Base-by-base conservation (phyloP, 1,139 yeast species). In the Nadsonia commutata region DNA sequence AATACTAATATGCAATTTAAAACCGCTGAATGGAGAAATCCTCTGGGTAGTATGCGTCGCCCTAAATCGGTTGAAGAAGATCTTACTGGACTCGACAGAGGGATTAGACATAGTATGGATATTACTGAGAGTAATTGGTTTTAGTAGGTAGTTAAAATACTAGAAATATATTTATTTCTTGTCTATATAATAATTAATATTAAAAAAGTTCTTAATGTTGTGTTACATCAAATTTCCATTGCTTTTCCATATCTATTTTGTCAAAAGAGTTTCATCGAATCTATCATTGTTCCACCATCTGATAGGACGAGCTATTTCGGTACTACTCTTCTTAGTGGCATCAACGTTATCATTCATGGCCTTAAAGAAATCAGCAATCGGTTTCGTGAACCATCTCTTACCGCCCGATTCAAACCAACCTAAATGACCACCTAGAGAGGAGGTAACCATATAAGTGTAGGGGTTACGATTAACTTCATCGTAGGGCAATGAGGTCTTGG, bases 401-500 rank as follows among this genome's bases (percentile, higher is more conserved):
- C 62, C 62, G 20, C 81, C 78, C 0, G 82, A 80, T 53, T 71
- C 74, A 54, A 67, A 71, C 72, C 74, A 71, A 7, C 85, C 86
- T 38, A 93, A 63, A 63, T 90, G 98, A 8, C 97, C 98, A 45
- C 98, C 98, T 23, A 77, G 63, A 31, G 78, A 71, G 0, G 96
- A 83, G 42, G 78, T 73, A 17, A 80, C 65, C 53, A 83, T 59
- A 31, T 76, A 64, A 23, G 80, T 64, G 57, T 74, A 81, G 8
- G 95, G 95, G 54, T 86, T 88, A 39, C 67, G 62, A 39, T 56
- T 56, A 5, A 77, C 74, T 52, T 82, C 90, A 9, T 62, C 57
- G 46, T 64, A 58, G 1, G 95, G 95, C 31, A 84, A 71, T 42
- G 78, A 69, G 43, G 70, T 70, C 13, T 41, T 37, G 19, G 70